Evolutionary conservation across 1,139 yeast species (phyloP).

Genomic region (Sugiyamaella pinicola): DNA sequence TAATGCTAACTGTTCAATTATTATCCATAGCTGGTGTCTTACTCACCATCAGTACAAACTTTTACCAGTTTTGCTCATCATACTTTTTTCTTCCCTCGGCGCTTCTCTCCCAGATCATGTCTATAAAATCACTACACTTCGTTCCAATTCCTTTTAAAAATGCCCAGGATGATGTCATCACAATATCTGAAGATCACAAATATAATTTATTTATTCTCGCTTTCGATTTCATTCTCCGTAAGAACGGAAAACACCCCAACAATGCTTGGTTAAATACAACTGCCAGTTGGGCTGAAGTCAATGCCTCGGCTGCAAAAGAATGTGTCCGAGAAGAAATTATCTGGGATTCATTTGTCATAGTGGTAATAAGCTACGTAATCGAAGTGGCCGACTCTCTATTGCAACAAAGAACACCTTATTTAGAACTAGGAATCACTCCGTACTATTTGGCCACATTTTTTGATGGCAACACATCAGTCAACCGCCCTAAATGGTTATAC

Average conservation of each 20-base stretch:
- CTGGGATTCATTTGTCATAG: conserved; percentile 7
- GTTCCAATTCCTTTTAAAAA: conserved; percentile 2
- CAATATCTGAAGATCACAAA: neutral
- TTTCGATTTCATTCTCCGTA: neutral
- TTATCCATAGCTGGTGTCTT: neutral
- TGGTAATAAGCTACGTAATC: conserved; percentile 1
- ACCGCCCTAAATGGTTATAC: neutral
- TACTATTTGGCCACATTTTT: conserved; percentile 5
- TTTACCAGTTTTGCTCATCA: neutral
- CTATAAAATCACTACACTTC: neutral
- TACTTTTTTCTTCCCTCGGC: neutral
- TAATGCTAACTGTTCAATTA: neutral
- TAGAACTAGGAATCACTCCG: conserved; percentile 10
- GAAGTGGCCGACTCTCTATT: conserved; percentile 5
- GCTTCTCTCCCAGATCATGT: neutral
- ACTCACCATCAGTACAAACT: neutral
- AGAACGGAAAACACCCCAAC: neutral
- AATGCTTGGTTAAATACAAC: neutral
- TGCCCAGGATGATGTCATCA: neutral
- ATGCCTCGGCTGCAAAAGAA: neutral
- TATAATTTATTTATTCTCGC: neutral
- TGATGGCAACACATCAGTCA: neutral
- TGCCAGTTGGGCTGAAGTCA: neutral
- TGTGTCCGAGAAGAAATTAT: neutral
- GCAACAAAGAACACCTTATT: neutral